Evolutionary conservation across 1,139 yeast genomes (phyloP).

Genomic region (Suhomyces chickasaworum): DNA sequence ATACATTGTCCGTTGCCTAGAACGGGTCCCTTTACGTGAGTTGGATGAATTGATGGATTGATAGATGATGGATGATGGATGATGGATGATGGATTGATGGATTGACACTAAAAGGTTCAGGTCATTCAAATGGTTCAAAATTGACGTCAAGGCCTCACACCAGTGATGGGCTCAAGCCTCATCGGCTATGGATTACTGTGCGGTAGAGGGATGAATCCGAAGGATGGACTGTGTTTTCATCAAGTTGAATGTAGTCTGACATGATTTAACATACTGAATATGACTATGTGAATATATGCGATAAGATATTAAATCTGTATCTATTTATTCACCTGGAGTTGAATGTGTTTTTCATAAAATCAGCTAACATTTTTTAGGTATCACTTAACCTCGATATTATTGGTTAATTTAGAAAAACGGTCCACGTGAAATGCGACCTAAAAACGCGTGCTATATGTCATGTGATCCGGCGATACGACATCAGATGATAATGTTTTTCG

Average conservation of each 20-base stretch:
- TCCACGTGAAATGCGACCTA: neutral
- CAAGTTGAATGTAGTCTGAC: neutral
- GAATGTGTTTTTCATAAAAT: slow-evolving; percentile 15
- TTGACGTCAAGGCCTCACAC: neutral
- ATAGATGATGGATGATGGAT: too few species aligned
- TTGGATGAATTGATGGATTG: neutral
- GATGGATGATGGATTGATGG: neutral
- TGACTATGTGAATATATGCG: slow-evolving; percentile 13
- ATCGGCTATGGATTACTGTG: neutral
- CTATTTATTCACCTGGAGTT: slow-evolving; percentile 13
- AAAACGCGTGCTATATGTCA: slow-evolving; percentile 5
- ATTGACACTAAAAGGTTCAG: too few species aligned
- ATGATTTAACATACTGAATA: slow-evolving; percentile 12
- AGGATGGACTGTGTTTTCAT: neutral
- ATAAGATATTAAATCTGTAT: slow-evolving; percentile 12
- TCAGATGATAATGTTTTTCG: too few species aligned
- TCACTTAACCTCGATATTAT: slow-evolving; percentile 16
- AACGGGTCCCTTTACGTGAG: too few species aligned
- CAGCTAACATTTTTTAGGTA: slow-evolving; percentile 19
- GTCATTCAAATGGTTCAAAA: too few species aligned
- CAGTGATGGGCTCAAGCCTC: neutral
- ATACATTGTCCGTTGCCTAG: too few species aligned
- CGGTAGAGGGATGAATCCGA: neutral
- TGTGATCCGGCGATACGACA: too few species aligned
- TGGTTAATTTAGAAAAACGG: slow-evolving; percentile 11